Base-by-base conservation (phyloP, 108 stramenopile genomes). In the Nannochloropsis salina region DNA sequence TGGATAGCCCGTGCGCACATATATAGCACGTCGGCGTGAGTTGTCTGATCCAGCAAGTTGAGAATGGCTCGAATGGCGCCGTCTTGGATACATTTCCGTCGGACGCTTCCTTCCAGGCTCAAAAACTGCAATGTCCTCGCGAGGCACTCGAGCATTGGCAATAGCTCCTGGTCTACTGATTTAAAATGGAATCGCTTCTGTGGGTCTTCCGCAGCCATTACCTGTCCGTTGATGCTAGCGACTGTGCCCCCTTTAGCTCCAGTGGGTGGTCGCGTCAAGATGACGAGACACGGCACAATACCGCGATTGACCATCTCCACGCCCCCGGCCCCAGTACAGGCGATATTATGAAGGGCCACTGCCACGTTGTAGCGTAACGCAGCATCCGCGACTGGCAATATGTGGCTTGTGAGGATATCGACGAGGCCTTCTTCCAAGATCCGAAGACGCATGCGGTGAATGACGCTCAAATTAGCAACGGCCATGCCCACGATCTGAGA, bases 371-470 rank as follows among this genome's bases (percentile, higher is more conserved):
- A 74, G 20, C n/a, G 61, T n/a, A 74, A 74, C 20, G n/a, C 61
- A n/a, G 20, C 61, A n/a, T 74, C 61, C 8, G 61, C 61, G n/a
- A 74, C 15, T 15, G 61, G 61, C 6, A 74, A 74, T n/a, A 74
- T 74, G 61, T 74, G 61, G 2, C 61, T 15, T 3, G 15, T 74
- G 20, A 74, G 20, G 61, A 74, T n/a, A n/a, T 74, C 61, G 20
- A 82, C 44, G 21, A 82, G 44, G 18, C 82, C 82, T 82, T 82
- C 82, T 21, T 82, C 82, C 82, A 82, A 20, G 20, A 82, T 82
- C 44, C 82, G 82, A 44, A 82, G 82, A 15, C 8, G 82, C 42
- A 82, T 82, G 42, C 82, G 44, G 42, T 82, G 9, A 45, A 82
- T 43, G 44, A 44, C 82, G 21, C 44, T 45, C 9, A 82, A 9